Percentiles rank a stretch among this genome's conserved stretches.
These are phyloP conservation scores for Senna siamea DNA, from an alignment of 306 rosid species.

Conservation along the genomic window DNA sequence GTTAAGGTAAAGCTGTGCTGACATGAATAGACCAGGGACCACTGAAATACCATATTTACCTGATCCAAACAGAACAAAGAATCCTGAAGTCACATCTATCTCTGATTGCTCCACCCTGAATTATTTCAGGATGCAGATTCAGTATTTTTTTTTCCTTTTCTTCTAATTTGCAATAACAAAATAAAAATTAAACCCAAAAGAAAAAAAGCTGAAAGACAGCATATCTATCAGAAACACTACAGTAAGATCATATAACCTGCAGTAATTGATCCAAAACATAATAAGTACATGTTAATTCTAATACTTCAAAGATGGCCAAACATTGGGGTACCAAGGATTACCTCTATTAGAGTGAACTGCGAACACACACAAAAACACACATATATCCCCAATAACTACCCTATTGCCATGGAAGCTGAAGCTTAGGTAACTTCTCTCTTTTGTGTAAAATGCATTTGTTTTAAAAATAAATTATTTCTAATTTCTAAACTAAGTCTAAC, in stretches of 20 bases:
- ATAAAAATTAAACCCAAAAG: no score
- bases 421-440: neutral
- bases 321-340: neutral
- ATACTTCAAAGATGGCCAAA: neutral
- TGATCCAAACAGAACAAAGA: constrained; percentile 83
- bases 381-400: neutral
- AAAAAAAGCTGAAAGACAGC: no score
- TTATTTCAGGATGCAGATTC: constrained; percentile 34
- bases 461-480: neutral
- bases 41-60: constrained; percentile 63
- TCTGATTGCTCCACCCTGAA: constrained; percentile 90
- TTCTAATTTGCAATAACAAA: constrained; percentile 13
- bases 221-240: no score
- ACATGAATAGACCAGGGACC: no score
- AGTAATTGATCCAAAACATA: constrained; percentile 28
- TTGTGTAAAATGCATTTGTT: neutral
- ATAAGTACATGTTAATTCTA: neutral
- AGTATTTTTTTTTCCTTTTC: constrained; percentile 29
- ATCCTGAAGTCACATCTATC: constrained; percentile 86
- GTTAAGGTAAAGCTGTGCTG: no score
- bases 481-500: neutral
- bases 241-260: constrained; percentile 27
- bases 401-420: neutral
- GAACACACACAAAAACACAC: no score
- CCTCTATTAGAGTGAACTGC: no score